Base-by-base conservation (phyloP, 1,284 basidiomycete genomes). In the Vanrija sp. region DNA sequence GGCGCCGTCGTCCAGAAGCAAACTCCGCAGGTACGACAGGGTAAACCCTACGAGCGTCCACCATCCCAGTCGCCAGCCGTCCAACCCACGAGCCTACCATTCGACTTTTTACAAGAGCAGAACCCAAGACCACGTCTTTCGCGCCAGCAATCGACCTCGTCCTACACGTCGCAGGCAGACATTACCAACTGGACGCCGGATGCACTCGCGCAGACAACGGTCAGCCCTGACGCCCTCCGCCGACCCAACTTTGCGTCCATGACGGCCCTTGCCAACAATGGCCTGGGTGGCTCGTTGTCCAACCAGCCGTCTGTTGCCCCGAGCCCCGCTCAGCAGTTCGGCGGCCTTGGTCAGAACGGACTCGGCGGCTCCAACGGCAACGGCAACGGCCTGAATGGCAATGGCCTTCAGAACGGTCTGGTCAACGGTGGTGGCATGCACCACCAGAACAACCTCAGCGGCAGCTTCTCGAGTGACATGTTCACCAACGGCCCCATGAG, bases 1-100 rank as follows among this genome's bases (percentile, higher is more conserved):
- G 72, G 72, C 10, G 69, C 72, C 0, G 61, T 70, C 16, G 45
- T 69, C 12, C 67, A 68, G 45, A 71, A 69, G 54, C 72, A 73
- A 38, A 69, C 68, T 2, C 67, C 69, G 1, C 62, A 57, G 19
- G 66, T 62, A 8, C 62, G 71, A 20, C 57, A 63, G 25, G 62
- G 57, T 12, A 73, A 72, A 49, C 72, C 72, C 1, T 73, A 75
- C 52, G 69, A 72, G 22, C 56, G 71, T 37, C 72, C 71, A 0
- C 58, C 63, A 9, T 61, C 64, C 3, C 68, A 66, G 47, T 65
- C 65, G 6, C 67, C 69, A 3, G 63, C 65, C 4, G 57, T 56
- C 9, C 43, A 45, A 37, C 58, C 59, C 14, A 48, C 57, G 3
- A 56, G 54, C 31, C 44, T 67, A 8, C 63, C 67, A 20, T 62